Evolutionary conservation across 495 filamentous ascomycete species (phyloP).

Genomic region (Tuber umbilicatum): DNA sequence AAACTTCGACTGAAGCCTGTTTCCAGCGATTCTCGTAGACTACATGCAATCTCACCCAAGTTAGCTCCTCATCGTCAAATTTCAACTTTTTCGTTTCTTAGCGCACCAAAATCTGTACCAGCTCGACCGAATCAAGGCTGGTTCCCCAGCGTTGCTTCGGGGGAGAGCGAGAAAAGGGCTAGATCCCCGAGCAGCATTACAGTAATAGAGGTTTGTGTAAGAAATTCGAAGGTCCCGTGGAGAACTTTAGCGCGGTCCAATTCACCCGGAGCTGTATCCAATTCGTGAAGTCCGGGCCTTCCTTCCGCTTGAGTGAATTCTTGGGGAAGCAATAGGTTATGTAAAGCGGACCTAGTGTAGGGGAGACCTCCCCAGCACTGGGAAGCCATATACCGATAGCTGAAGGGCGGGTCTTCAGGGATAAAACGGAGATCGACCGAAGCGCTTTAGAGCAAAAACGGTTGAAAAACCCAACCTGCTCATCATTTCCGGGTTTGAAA

Average conservation of each 20-base stretch:
- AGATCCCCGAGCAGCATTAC: neutral
- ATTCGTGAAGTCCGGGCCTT: neutral
- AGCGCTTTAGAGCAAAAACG: too few species aligned
- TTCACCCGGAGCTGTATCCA: neutral
- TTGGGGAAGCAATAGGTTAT: neutral
- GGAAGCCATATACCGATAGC: too few species aligned
- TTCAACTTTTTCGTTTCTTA: neutral
- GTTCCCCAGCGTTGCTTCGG: too few species aligned
- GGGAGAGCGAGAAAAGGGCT: neutral
- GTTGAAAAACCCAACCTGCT: too few species aligned
- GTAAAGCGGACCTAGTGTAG: too few species aligned
- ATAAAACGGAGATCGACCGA: too few species aligned
- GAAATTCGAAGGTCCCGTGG: neutral
- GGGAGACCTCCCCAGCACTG: too few species aligned
- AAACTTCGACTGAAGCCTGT: neutral
- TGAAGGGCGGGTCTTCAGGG: too few species aligned
- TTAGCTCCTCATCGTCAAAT: neutral
- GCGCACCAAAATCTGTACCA: too few species aligned
- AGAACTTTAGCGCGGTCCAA: neutral
- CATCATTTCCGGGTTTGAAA: too few species aligned
- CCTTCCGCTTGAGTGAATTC: neutral
- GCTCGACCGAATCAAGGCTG: too few species aligned
- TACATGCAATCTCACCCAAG: neutral
- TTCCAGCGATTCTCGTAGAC: neutral
- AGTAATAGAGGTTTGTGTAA: neutral